phyloP scores from a whole-genome alignment of 345 rosid genomes.

The Balakata baccata region DNA sequence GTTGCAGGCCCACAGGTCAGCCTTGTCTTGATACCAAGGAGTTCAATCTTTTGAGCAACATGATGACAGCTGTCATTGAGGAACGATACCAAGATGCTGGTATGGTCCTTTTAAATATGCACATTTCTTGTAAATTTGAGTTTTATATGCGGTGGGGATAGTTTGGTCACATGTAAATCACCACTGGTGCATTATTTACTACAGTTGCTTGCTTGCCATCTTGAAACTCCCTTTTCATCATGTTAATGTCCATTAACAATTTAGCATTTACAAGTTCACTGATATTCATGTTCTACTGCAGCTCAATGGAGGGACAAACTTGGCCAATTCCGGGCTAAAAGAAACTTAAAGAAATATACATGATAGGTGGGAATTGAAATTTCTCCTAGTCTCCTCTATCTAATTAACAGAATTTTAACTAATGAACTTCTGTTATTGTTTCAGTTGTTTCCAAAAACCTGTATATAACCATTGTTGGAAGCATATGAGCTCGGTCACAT shows the following conservation, averaged over 20 bases:
- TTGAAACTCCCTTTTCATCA: too few relatives aligned
- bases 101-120: conserved; percentile 19
- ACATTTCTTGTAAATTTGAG: background rate
- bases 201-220: too few relatives aligned
- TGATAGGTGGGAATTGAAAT: conserved; percentile 30
- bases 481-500: conserved; percentile 15
- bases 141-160: too few relatives aligned
- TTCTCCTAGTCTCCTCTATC: background rate
- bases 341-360: conserved; percentile 68
- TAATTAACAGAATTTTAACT: background rate
- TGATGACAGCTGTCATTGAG: conserved; percentile 72
- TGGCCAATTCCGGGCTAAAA: conserved; percentile 75
- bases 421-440: background rate
- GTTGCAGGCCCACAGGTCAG: conserved; percentile 79
- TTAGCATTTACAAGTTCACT: background rate
- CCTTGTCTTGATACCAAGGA: conserved; percentile 88
- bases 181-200: too few relatives aligned
- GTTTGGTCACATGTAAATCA: too few relatives aligned
- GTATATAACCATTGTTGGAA: conserved; percentile 49
- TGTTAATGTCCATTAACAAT: background rate
- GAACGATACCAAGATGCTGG: conserved; percentile 94
- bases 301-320: conserved; percentile 96
- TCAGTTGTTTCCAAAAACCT: conserved; percentile 23
- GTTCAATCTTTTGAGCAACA: conserved; percentile 68
- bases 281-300: conserved; percentile 27